Percentiles rank a stretch among this genome's conserved stretches.
These are phyloP conservation scores for Rhizomucor pusillus DNA, from an alignment of 371 early-diverging fungal species.

Conservation along the genomic window DNA sequence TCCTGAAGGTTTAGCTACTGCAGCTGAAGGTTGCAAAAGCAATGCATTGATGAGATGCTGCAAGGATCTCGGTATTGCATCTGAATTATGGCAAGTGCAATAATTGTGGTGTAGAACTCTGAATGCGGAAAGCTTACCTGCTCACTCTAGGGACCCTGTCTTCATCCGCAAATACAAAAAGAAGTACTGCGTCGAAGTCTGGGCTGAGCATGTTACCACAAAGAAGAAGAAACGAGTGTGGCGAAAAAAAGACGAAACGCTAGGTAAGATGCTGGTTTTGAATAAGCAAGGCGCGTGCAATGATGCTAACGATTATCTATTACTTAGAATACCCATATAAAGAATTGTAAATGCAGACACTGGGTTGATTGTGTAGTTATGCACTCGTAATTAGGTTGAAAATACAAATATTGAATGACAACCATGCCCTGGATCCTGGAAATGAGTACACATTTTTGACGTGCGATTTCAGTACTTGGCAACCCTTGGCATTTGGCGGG, in stretches of 20 bases:
- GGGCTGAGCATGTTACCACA: slow-evolving; percentile 70
- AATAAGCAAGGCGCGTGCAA: not conserved
- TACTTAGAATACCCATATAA: slow-evolving; percentile 5
- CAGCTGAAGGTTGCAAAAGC: slow-evolving; percentile 90
- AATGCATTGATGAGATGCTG: slow-evolving; percentile 97
- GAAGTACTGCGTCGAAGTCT: slow-evolving; percentile 73
- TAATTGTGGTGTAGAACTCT: slow-evolving; percentile 3
- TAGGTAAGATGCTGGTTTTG: slow-evolving; percentile 37
- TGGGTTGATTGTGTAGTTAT: too few species aligned
- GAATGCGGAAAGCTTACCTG: not conserved
- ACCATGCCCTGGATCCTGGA: too few species aligned
- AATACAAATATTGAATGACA: too few species aligned
- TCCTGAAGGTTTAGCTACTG: slow-evolving; percentile 72
- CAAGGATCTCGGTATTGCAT: slow-evolving; percentile 94
- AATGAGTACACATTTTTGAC: too few species aligned
- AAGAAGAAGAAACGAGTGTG: slow-evolving; percentile 81
- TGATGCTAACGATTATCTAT: slow-evolving; percentile 1
- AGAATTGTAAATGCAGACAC: not conserved
- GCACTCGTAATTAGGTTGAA: too few species aligned
- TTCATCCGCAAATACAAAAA: slow-evolving; percentile 86
- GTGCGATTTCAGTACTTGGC: too few species aligned
- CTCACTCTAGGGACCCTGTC: slow-evolving; percentile 68
- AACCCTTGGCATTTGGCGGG: too few species aligned
- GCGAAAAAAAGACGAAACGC: slow-evolving; percentile 72
- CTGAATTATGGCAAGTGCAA: slow-evolving; percentile 87